phyloP scores from a whole-genome alignment of 495 filamentous ascomycete species.

The Monascus purpureus region DNA sequence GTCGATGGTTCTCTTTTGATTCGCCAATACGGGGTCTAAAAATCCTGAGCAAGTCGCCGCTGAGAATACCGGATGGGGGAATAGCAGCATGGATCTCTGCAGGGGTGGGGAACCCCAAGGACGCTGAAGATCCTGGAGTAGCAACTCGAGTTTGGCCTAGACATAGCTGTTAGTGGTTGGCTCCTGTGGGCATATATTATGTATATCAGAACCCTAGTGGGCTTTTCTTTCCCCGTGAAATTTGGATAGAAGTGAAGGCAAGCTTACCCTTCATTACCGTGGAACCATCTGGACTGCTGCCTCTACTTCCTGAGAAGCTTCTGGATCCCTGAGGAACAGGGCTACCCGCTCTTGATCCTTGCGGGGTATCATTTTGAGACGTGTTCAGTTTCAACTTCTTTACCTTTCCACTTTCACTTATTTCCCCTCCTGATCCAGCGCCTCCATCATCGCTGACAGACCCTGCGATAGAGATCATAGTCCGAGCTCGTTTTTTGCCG shows the following conservation, averaged over 20 bases:
- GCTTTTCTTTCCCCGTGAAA: background rate
- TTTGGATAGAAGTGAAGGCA: background rate
- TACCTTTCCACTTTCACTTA: slow-evolving; percentile 56
- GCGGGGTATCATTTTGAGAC: slow-evolving; percentile 36
- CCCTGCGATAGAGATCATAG: slow-evolving; percentile 30
- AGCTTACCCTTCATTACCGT: slow-evolving; percentile 16
- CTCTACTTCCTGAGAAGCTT: slow-evolving; percentile 21
- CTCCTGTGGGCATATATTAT: slow-evolving; percentile 4
- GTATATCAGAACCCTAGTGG: background rate
- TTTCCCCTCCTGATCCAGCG: slow-evolving; percentile 48
- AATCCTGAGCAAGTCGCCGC: slow-evolving; percentile 42
- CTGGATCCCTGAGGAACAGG: slow-evolving; percentile 23
- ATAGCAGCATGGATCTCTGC: slow-evolving; percentile 61
- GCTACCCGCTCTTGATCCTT: slow-evolving; percentile 39
- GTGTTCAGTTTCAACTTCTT: slow-evolving; percentile 55
- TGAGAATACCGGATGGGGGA: slow-evolving; percentile 51
- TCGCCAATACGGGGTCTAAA: slow-evolving; percentile 49
- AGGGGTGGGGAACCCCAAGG: slow-evolving; percentile 37
- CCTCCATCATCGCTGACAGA: slow-evolving; percentile 75
- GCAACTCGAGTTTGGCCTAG: slow-evolving; percentile 19
- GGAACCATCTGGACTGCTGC: slow-evolving; percentile 23
- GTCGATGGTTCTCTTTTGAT: slow-evolving; percentile 27
- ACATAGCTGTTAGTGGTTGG: background rate
- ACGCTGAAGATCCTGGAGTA: slow-evolving; percentile 16
- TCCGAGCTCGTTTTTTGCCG: slow-evolving; percentile 32